Conservation (phyloP, 208 protist genomes). For the Leishmania mexicana region DNA sequence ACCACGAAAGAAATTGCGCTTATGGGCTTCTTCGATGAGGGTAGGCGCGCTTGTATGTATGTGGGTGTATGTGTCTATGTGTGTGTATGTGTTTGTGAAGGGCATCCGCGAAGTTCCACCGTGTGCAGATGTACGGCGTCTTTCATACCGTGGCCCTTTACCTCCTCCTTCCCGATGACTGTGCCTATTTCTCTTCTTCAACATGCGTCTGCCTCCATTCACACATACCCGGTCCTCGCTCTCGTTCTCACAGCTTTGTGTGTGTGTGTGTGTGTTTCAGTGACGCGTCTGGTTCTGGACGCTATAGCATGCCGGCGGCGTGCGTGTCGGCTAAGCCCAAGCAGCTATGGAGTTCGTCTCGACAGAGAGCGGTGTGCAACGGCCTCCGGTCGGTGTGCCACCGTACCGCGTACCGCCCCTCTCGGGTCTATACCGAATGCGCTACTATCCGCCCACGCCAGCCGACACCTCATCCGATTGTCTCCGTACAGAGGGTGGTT, state of each 20-base stretch:
- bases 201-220: background rate
- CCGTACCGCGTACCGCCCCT: slow-evolving; percentile 28
- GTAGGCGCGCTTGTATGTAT: background rate
- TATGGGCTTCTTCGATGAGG: background rate
- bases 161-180: background rate
- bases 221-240: background rate
- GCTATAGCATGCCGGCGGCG: background rate
- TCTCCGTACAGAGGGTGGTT: background rate
- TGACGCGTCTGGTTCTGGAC: background rate
- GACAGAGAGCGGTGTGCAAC: background rate
- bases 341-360: background rate
- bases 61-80: background rate
- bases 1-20: background rate
- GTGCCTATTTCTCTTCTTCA: background rate
- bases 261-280: background rate
- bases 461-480: background rate
- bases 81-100: background rate
- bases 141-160: background rate
- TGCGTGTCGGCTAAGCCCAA: background rate
- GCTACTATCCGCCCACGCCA: slow-evolving; percentile 5
- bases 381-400: slow-evolving; percentile 16
- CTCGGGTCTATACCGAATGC: slow-evolving; percentile 34
- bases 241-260: background rate
- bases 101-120: background rate
- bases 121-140: background rate